Conservation (phyloP, 2,329 filamentous ascomycete species). For the Colletotrichum godetiae region DNA sequence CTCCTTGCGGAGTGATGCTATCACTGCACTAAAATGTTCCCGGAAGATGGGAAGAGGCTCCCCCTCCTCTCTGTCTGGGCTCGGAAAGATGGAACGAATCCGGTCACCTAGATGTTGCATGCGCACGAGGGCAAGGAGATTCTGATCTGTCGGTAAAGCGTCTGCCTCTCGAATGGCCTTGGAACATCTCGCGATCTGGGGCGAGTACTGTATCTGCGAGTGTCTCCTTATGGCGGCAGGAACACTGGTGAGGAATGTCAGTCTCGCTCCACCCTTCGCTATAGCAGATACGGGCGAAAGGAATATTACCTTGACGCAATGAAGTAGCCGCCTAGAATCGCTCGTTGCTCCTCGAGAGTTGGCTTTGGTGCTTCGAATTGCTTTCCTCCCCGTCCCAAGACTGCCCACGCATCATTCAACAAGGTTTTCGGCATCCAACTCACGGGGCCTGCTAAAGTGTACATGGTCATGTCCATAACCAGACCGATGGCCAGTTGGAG, state of each 20-base stretch:
- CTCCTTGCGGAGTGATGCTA: constrained; percentile 46
- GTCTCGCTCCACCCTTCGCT: background rate
- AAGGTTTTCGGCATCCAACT: constrained; percentile 42
- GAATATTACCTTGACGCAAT: constrained; percentile 46
- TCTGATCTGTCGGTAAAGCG: constrained; percentile 11
- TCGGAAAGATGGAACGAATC: constrained; percentile 41
- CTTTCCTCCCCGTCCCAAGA: constrained; percentile 35
- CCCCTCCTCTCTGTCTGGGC: constrained; percentile 35
- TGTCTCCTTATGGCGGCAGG: constrained; percentile 47
- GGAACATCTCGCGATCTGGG: constrained; percentile 49
- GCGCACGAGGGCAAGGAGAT: constrained; percentile 45
- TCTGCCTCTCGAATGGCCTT: constrained; percentile 40
- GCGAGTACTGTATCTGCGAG: constrained; percentile 44
- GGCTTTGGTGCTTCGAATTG: constrained; percentile 39
- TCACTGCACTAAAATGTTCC: constrained; percentile 46
- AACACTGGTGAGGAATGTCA: constrained; percentile 22
- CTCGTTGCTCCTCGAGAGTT: constrained; percentile 50
- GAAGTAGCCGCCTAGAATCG: constrained; percentile 54
- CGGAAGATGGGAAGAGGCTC: constrained; percentile 34
- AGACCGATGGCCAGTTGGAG: constrained; percentile 52
- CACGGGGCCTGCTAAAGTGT: constrained; percentile 36
- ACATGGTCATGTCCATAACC: constrained; percentile 51
- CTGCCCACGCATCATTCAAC: constrained; percentile 46
- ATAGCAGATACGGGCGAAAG: background rate
- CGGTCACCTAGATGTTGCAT: constrained; percentile 49